Evolutionary conservation across 148 eudicot species (phyloP).

Genomic region (Diospyros kaki): DNA sequence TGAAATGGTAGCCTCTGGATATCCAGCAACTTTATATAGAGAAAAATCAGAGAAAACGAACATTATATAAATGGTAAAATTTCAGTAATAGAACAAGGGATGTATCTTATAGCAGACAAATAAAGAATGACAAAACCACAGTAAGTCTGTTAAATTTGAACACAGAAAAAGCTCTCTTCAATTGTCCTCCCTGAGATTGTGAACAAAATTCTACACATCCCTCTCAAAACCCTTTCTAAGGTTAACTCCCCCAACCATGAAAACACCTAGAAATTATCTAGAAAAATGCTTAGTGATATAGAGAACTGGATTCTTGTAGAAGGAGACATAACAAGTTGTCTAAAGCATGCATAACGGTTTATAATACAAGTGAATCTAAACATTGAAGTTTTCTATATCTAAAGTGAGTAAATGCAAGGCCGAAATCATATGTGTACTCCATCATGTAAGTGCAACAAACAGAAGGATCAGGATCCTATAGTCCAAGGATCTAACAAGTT

Average conservation of each 20-base stretch:
- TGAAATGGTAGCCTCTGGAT: conserved; percentile 42
- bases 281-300: no score
- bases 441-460: not conserved
- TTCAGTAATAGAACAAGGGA: not conserved
- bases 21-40: conserved; percentile 13
- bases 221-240: no score
- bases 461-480: not conserved
- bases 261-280: no score
- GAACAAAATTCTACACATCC: no score
- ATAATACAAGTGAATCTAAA: no score
- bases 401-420: not conserved
- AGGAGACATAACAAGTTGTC: no score
- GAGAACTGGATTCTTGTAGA: no score
- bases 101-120: not conserved
- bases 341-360: no score
- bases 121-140: not conserved
- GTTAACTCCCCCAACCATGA: no score
- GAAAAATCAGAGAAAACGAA: conserved; percentile 6
- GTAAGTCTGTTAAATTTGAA: not conserved
- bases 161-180: not conserved
- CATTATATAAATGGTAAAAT: not conserved
- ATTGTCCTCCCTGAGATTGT: no score
- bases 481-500: not conserved
- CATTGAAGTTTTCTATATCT: no score
- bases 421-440: not conserved